phyloP scores from a whole-genome alignment of 1,139 yeast genomes.

The Zygosaccharomyces pseudobailii region DNA sequence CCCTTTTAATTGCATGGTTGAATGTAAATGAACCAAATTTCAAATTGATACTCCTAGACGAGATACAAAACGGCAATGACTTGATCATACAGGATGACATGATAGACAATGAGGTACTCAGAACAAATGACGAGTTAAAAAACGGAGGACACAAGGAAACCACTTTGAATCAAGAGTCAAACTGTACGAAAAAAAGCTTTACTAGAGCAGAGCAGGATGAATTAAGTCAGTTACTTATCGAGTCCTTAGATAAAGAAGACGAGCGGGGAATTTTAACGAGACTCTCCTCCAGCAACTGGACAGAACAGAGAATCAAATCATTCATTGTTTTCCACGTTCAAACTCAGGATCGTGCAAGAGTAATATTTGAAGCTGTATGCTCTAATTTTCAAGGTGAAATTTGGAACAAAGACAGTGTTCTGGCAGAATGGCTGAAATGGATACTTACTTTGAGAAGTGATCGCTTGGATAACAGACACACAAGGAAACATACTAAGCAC shows the following conservation, averaged over 20 bases:
- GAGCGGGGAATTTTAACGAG: conserved; percentile 12
- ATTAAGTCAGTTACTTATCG: conserved; percentile 14
- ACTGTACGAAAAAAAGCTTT: conserved; percentile 15
- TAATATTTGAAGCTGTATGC: conserved; percentile 18
- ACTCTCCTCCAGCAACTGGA: conserved; percentile 22
- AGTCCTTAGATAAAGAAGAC: conserved; percentile 15
- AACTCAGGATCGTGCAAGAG: conserved; percentile 13
- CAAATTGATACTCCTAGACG: conserved; percentile 19
- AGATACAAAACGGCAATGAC: conserved; percentile 16
- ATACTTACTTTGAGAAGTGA: conserved; percentile 21
- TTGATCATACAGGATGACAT: conserved; percentile 19
- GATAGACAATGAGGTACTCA: background rate
- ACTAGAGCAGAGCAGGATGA: conserved; percentile 25
- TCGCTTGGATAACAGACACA: conserved; percentile 16
- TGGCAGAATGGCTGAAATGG: conserved; percentile 31
- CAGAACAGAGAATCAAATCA: conserved; percentile 24
- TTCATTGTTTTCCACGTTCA: conserved; percentile 18
- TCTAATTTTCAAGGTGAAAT: conserved; percentile 19
- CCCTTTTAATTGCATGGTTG: conserved; percentile 31
- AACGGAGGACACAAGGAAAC: conserved; percentile 6
- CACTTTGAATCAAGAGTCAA: conserved; percentile 8
- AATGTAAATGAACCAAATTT: conserved; percentile 35
- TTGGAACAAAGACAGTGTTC: conserved; percentile 18
- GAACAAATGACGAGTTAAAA: conserved; percentile 1
- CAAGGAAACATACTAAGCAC: conserved; percentile 25